Evolutionary conservation across 2,329 filamentous ascomycete species (phyloP), one percentile per base, ranked within the genome.

Genomic region (Pseudogymnoascus sp.): DNA sequence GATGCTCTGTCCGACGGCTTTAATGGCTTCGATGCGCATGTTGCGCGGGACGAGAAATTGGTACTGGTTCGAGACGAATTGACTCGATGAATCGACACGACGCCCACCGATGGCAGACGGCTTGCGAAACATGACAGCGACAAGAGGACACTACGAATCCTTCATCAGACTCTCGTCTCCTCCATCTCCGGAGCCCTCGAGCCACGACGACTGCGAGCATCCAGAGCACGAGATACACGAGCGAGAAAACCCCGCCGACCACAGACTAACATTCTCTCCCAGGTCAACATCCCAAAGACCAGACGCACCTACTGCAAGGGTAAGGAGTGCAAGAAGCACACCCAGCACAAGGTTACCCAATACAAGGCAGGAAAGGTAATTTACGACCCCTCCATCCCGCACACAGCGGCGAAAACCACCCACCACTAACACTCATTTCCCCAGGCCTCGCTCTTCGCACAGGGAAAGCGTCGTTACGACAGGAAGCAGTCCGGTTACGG

Each of bases 381-480:
- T 61, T 10, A 42, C 44, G 61, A 62, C 17, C 21, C 38, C n/a
- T 19, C 17, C 21, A 28, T 53, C 19, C 40, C 62, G 36, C 28
- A 62, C 26, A 28, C 17, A 3, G 19, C 28, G 33, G 36, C 53
- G n/a, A 33, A 57, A 57, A 33, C 17, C 10, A 15, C 50, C n/a
- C 28, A 33, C 21, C 36, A 53, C 40, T 53, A 57, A 62, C 61
- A 61, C 33, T 1, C 31, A 38, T 50, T 36, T 15, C 64, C 44
- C 64, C 71, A 89, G 87, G 92, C 92, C 78, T 96, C 92, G 77
- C 85, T 93, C 72, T 96, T 92, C 85, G 92, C 92, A 72, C 93
- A 99, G 87, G 93, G 93, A 87, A 99, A 97, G 90, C 91, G 93
- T 82, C 93, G 93, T 89, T 97, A 97, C 85, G 92, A 96, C 84